Evolutionary conservation across 2,329 filamentous ascomycete genomes (phyloP).

Genomic region (Pseudogymnoascus sp.): DNA sequence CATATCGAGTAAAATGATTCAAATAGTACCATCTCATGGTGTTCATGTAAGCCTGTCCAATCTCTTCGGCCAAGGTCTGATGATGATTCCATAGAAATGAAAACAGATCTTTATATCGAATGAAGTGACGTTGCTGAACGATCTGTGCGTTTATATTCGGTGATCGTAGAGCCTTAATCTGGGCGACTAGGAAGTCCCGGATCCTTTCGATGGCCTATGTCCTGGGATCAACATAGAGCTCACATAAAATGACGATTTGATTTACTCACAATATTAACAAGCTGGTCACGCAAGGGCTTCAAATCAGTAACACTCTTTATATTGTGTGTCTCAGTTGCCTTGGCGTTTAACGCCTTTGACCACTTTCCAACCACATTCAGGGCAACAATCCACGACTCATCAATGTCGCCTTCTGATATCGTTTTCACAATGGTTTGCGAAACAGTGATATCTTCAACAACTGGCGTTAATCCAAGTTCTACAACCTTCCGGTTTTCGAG

Average conservation of each 20-base stretch:
- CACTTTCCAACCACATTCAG: slow-evolving; percentile 78
- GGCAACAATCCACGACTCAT: slow-evolving; percentile 80
- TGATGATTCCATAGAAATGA: slow-evolving; percentile 79
- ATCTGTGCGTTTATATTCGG: slow-evolving; percentile 97
- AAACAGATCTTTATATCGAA: slow-evolving; percentile 83
- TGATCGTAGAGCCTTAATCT: slow-evolving; percentile 88
- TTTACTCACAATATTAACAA: slow-evolving; percentile 64
- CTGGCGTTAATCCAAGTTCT: slow-evolving; percentile 77
- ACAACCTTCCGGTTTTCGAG: slow-evolving; percentile 85
- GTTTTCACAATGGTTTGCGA: slow-evolving; percentile 76
- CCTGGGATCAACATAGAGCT: slow-evolving; percentile 16
- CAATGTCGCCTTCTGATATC: slow-evolving; percentile 81
- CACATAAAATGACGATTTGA: slow-evolving; percentile 7
- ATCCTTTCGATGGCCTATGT: slow-evolving; percentile 79
- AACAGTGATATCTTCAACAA: slow-evolving; percentile 87
- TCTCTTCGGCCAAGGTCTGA: slow-evolving; percentile 76
- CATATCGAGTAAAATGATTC: slow-evolving; percentile 84
- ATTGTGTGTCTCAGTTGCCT: slow-evolving; percentile 50
- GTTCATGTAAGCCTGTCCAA: slow-evolving; percentile 88
- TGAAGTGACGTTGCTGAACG: slow-evolving; percentile 86
- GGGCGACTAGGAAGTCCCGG: slow-evolving; percentile 85
- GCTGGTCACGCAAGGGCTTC: slow-evolving; percentile 73
- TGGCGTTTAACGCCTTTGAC: slow-evolving; percentile 63
- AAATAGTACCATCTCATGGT: slow-evolving; percentile 99
- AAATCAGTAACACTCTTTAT: slow-evolving; percentile 78